A percentile compares a stretch with the other conserved stretches of the same genome.
phyloP scores from a whole-genome alignment of 2,329 filamentous ascomycete genomes.

The Cladosporium colombiae region DNA sequence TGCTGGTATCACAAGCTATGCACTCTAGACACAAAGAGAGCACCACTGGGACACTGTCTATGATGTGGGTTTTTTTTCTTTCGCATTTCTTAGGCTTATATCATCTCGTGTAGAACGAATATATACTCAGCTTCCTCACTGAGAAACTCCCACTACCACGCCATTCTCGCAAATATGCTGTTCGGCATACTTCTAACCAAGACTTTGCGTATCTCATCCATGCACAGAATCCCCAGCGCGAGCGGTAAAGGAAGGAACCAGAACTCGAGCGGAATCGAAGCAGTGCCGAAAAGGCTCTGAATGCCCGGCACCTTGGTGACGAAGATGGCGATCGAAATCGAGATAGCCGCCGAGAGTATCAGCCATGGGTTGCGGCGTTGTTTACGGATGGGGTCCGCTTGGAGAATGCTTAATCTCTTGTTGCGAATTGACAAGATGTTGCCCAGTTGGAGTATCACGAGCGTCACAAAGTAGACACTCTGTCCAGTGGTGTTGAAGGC shows the following conservation, averaged over 20 bases:
- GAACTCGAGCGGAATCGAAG: constrained; percentile 53
- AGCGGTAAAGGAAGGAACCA: constrained; percentile 56
- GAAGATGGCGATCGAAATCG: constrained; percentile 54
- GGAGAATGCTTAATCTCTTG: constrained; percentile 54
- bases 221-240: constrained; percentile 51
- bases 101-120: too few species aligned
- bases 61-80: too few species aligned
- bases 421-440: constrained; percentile 56
- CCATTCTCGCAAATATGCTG: constrained; percentile 48
- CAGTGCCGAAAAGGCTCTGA: constrained; percentile 52
- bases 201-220: constrained; percentile 57
- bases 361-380: constrained; percentile 48
- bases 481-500: constrained; percentile 54
- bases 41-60: neutral
- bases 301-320: constrained; percentile 55
- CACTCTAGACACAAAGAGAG: neutral
- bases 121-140: neutral
- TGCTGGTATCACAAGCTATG: neutral
- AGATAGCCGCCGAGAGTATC: constrained; percentile 49
- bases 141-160: constrained; percentile 45
- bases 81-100: too few species aligned
- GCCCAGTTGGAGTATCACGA: constrained; percentile 57
- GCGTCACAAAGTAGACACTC: constrained; percentile 56
- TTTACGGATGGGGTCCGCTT: constrained; percentile 50
- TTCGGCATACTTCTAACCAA: constrained; percentile 50